Percentiles rank a stretch among this genome's conserved stretches.
phyloP scores from a whole-genome alignment of 352 stramenopile genomes.

The Pythium rhizo-oryzae region DNA sequence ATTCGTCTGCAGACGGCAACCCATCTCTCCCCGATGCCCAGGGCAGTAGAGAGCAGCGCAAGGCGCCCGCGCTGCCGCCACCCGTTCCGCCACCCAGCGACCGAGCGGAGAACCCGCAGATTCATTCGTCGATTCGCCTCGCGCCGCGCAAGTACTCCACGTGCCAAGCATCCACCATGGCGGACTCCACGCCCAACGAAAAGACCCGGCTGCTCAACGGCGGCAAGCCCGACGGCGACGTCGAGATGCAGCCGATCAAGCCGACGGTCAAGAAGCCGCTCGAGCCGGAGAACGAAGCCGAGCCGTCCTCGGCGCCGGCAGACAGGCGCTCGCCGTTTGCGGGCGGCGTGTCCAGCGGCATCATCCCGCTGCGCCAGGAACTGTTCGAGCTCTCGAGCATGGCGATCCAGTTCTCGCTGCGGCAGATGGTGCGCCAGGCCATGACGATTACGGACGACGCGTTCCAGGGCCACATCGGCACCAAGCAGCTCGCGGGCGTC shows the following conservation, averaged over 20 bases:
- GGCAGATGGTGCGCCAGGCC: constrained; percentile 47
- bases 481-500: constrained; percentile 48
- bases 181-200: constrained; percentile 20
- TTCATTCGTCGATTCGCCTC: constrained; percentile 20
- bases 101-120: neutral
- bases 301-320: neutral
- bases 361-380: constrained; percentile 41
- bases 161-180: constrained; percentile 9
- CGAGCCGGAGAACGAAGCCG: constrained; percentile 12
- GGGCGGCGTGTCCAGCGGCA: constrained; percentile 10
- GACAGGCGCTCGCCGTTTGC: neutral
- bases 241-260: constrained; percentile 32
- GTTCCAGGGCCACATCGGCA: constrained; percentile 51
- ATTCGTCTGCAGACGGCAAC: constrained; percentile 24
- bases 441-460: constrained; percentile 53
- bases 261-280: constrained; percentile 18
- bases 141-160: neutral
- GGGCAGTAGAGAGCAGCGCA: too few species aligned
- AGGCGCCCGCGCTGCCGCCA: neutral
- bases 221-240: constrained; percentile 11
- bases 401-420: constrained; percentile 45
- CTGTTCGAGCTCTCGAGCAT: constrained; percentile 45
- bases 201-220: constrained; percentile 26
- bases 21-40: neutral
- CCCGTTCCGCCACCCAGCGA: neutral